Evolutionary conservation across 768 basidiomycete genomes (phyloP), one percentile per base, ranked within the genome.

Genomic region (Pulveroboletus sp.): DNA sequence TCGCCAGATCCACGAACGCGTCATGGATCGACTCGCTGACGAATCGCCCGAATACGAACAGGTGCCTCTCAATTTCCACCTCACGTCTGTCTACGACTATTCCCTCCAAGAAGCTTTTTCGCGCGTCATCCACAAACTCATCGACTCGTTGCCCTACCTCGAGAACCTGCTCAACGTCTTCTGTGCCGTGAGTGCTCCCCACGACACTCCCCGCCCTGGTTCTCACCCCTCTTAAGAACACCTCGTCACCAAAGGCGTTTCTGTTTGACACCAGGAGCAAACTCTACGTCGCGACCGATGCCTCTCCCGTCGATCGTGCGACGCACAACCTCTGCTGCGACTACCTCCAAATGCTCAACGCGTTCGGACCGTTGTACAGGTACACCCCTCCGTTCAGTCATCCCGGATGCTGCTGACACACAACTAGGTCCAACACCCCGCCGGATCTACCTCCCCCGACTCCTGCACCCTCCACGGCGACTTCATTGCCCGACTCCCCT

Each of bases 61-160:
- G 53, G 76, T 89, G 51, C 82, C 81, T 13, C 77, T 93, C 54
- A 89, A 89, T 61, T 95, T 93, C 62, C 82, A 93, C 67, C 77
- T 97, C 47, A 97, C 95, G 2, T 93, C 90, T 1, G 88, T 96
- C 20, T 92, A 93, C 61, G 93, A 98, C 64, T 89, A 93, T 56
- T 85, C 91, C 2, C 74, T 95, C 23, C 88, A 89, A 63, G 92
- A 95, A 59, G 93, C 93, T 0, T 92, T 96, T 69, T 94, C 93
- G 6, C 82, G 82, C 37, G 89, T 94, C 35, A 70, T 96, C 19
- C 92, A 95, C 64, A 90, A 88, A 58, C 75, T 93, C 29, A 83
- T 93, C 49, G 86, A 87, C 53, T 85, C 89, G 11, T 71, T 95
- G 29, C 89, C 89, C 1, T 89, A 85, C 62, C 75, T 96, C 5